These are phyloP conservation scores for Candida mattraensis DNA, from an alignment of 805 yeast genomes.

Conservation along the genomic window DNA sequence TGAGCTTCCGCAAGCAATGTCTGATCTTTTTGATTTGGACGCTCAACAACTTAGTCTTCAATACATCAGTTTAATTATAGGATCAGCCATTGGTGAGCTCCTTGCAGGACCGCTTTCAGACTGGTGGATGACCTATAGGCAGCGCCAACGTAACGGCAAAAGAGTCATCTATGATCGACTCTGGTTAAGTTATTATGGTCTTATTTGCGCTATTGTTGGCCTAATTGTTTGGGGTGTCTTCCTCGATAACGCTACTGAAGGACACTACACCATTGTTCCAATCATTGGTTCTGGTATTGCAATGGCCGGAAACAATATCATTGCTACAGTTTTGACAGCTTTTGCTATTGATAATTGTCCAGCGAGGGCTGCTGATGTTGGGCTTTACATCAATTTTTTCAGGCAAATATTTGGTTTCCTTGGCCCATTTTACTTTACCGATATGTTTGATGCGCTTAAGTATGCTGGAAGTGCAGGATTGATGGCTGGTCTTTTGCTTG, in stretches of 20 bases:
- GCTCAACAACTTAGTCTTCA: conserved; percentile 8
- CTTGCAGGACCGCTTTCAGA: conserved; percentile 10
- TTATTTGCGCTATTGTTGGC: conserved; percentile 3
- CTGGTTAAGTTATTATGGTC: conserved; percentile 8
- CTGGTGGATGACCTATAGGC: conserved; percentile 6
- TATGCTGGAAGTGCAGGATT: conserved; percentile 7
- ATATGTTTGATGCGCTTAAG: conserved; percentile 5
- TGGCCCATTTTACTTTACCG: conserved; percentile 8
- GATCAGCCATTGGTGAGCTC: conserved; percentile 8
- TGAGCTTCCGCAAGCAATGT: conserved; percentile 7
- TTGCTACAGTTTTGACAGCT: conserved; percentile 7
- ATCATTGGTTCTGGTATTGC: conserved; percentile 7
- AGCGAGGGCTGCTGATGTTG: conserved; percentile 5
- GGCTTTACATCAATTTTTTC: conserved; percentile 6
- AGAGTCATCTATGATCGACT: conserved; percentile 9
- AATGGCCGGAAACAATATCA: conserved; percentile 9
- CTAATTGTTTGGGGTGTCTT: conserved; percentile 9
- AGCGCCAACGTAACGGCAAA: conserved; percentile 1
- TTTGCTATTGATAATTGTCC: conserved; percentile 11
- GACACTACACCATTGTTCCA: conserved; percentile 4
- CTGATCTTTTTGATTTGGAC: conserved; percentile 1
- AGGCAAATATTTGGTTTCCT: conserved; percentile 6
- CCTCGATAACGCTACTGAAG: conserved; percentile 5
- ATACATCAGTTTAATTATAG: conserved; percentile 6
- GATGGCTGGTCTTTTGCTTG: conserved; percentile 6